A percentile compares a stretch with the other conserved stretches of the same genome.
Conservation (phyloP, 2,329 filamentous ascomycete species). For the Achaetomium macrosporum region DNA sequence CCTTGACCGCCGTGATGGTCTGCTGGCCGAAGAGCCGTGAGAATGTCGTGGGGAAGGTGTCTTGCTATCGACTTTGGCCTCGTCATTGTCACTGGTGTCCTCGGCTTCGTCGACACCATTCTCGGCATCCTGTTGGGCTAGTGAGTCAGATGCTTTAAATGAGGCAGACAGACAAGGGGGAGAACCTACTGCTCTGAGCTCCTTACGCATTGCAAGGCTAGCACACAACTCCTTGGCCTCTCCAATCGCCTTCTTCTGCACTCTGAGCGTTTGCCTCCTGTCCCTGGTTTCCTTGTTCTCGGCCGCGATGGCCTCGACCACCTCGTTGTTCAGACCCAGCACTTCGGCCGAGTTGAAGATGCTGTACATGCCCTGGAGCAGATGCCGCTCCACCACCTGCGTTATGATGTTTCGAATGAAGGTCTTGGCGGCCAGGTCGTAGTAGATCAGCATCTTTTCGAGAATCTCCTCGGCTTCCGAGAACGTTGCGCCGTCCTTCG, state of each 20-base stretch:
- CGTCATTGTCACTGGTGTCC: slow-evolving; percentile 28
- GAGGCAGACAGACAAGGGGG: no score
- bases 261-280: slow-evolving; percentile 41
- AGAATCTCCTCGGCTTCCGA: slow-evolving; percentile 48
- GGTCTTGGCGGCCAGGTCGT: slow-evolving; percentile 46
- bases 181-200: slow-evolving; percentile 33
- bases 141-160: slow-evolving; percentile 1
- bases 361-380: slow-evolving; percentile 46
- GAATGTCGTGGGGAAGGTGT: slow-evolving; percentile 8
- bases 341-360: slow-evolving; percentile 50
- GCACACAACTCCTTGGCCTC: slow-evolving; percentile 46
- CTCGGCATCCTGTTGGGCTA: slow-evolving; percentile 24
- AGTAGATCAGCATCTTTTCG: slow-evolving; percentile 53
- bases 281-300: slow-evolving; percentile 50
- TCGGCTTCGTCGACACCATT: slow-evolving; percentile 24
- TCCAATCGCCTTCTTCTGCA: slow-evolving; percentile 45
- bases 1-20: slow-evolving; percentile 5
- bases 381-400: slow-evolving; percentile 46
- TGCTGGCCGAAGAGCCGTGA: background rate
- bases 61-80: slow-evolving; percentile 4
- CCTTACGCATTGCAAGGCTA: slow-evolving; percentile 47
- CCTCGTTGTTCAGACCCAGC: slow-evolving; percentile 39
- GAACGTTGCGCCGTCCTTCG: slow-evolving; percentile 41
- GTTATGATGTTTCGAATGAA: slow-evolving; percentile 49
- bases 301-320: slow-evolving; percentile 45